Base-by-base conservation (phyloP, 2,329 filamentous ascomycete genomes). In the Exophiala sp. region DNA sequence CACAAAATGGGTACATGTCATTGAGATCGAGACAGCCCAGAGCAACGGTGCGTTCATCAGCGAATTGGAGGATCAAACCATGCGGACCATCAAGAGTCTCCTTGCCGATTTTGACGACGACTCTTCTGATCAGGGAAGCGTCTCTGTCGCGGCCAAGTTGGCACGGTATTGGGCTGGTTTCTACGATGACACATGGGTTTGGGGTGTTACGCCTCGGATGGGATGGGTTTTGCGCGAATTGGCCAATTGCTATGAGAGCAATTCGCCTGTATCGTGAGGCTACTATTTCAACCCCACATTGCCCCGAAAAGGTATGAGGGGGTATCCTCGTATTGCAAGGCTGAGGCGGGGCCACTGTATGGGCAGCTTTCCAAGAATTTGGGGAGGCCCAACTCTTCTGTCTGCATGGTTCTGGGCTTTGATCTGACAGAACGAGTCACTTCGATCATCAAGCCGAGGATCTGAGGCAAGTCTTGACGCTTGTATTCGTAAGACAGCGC, bases 1-100 rank as follows among this genome's bases (percentile, higher is more conserved):
- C 12, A 66, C 66, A 2, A 69, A 68, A 60, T 69, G 67, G 67
- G 62, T 68, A 6, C 65, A 69, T 38, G 63, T 58, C 3, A 50
- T 68, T 5, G 65, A 69, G 45, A 61, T 58, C 6, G 57, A 64
- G 46, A 56, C 42, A 2, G 33, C 35, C 9, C 43, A 41, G 40
- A 54, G 14, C 16, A 47, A 3, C 52, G 50, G 21, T 11, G 50
- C 18, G 49, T 55, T 35, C 54, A 56, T 42, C 51, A 65, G 24
- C 40, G 55, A 32, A 60, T 63, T 46, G 38, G 67, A 68, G 44
- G 48, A 44, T 35, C 54, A 61, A n/a, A 63, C 67, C 7, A 55
- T 69, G 39, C 53, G 62, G 32, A 58, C 58, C 14, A 48, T 69
- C n/a, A 54, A 54, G 34, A 52, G 59, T 34, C 50, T 65, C 3